Evolutionary conservation across 2,329 filamentous ascomycete genomes (phyloP).

Genomic region (Neonectria neomacrospora): DNA sequence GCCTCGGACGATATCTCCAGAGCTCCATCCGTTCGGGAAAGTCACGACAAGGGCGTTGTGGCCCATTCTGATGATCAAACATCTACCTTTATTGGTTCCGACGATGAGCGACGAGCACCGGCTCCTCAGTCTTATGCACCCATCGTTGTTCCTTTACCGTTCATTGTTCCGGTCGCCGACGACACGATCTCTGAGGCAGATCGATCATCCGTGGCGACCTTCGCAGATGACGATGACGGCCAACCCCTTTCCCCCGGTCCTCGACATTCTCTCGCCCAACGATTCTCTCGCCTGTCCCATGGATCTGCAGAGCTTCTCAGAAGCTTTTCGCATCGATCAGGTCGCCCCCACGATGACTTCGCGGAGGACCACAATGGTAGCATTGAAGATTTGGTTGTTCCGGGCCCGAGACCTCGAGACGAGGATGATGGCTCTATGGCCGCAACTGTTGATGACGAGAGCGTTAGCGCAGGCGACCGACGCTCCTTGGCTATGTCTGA

Average conservation of each 20-base stretch:
- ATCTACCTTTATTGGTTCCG: conserved; percentile 26
- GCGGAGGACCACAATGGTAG: conserved; percentile 50
- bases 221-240: conserved; percentile 70
- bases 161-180: conserved; percentile 64
- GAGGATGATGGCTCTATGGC: conserved; percentile 63
- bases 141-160: conserved; percentile 72
- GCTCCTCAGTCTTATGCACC: conserved; percentile 52
- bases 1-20: conserved; percentile 59
- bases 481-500: conserved; percentile 43
- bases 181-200: conserved; percentile 57
- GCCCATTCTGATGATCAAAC: conserved; percentile 22
- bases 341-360: conserved; percentile 30
- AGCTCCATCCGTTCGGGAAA: conserved; percentile 35
- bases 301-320: conserved; percentile 58
- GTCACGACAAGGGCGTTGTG: conserved; percentile 43
- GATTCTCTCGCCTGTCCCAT: conserved; percentile 62
- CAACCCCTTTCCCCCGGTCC: conserved; percentile 38
- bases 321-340: conserved; percentile 54
- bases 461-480: conserved; percentile 54
- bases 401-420: conserved; percentile 47
- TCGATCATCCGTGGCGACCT: conserved; percentile 75
- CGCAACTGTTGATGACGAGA: conserved; percentile 67
- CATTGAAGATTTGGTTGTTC: conserved; percentile 59
- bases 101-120: conserved; percentile 34
- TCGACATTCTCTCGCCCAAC: conserved; percentile 57